Evolutionary conservation across 306 rosid species (phyloP), one percentile per base, ranked within the genome.

Genomic region (Begonia masoniana): DNA sequence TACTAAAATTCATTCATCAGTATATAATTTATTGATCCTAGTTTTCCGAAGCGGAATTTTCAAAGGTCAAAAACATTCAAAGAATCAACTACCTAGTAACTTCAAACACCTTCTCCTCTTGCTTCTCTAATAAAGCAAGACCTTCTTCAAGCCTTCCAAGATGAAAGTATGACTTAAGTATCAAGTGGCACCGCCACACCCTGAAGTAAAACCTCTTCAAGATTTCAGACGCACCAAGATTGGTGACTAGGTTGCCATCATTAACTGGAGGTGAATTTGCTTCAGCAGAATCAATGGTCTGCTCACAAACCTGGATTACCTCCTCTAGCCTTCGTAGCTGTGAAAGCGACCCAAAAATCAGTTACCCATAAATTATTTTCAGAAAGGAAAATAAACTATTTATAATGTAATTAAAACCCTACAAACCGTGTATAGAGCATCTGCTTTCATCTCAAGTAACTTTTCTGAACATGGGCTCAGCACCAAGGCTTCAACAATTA

Each of bases 111-210:
- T 62, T 71, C 63, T 75, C 80, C 68, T 70, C 81, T 69, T 81
- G 81, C 65, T 73, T 77, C 73, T 80, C 96, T 61, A 91, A 62
- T 36, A 61, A 75, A 60, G 88, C 74, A 73, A 91, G 78, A 52
- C 99, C 93, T 53, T 91, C 86, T 58, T 91, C 96, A 63, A 91
- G 82, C 73, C 73, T 91, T 72, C 99, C 99, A 36, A 77, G 66
- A 68, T 77, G 69, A 65, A 81, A 79, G 77, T 72, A 78, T 42
- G 88, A 78, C 71, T 81, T 86, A 63, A 91, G 76, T 66, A 61
- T 70, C 73, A 77, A 23, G 59, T 74, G 73, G 71, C 94, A 81
- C 45, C 96, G 81, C 99, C 99, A 91, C 10, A 91, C 15, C 72
- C 78, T 78, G 68, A 83, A 86, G 77, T 79, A 65, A 65, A 69